Evolutionary conservation across 805 yeast genomes (phyloP).

Genomic region (Yarrowia keelungensis): DNA sequence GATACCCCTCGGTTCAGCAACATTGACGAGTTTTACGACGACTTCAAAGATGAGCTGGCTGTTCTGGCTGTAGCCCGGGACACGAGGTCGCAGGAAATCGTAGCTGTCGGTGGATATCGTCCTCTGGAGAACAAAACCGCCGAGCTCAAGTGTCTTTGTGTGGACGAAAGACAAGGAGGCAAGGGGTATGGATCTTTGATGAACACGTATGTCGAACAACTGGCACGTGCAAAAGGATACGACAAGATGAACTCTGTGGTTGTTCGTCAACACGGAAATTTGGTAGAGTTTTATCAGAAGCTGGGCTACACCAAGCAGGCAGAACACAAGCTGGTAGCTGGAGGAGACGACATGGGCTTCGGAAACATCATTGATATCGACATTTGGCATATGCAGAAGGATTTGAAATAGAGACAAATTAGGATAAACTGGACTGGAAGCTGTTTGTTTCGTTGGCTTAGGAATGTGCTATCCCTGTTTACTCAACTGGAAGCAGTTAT

Average conservation of each 20-base stretch:
- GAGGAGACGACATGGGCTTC: conserved; percentile 23
- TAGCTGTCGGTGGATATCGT: not conserved
- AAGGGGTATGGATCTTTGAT: not conserved
- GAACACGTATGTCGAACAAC: not conserved
- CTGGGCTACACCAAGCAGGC: not conserved
- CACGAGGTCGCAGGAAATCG: not conserved
- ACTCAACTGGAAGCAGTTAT: no score
- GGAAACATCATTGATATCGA: not conserved
- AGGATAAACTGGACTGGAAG: no score
- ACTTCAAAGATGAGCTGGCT: not conserved
- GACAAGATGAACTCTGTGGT: not conserved
- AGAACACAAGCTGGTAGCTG: not conserved
- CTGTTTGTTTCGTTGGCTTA: no score
- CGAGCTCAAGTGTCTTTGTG: conserved; percentile 16
- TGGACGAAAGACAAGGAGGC: not conserved
- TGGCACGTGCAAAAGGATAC: not conserved
- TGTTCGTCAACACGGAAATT: not conserved
- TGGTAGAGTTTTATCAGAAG: not conserved
- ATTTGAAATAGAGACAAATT: not conserved
- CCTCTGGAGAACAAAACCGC: not conserved
- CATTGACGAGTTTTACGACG: not conserved
- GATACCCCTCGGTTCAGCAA: not conserved
- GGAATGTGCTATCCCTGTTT: no score
- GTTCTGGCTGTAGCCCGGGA: not conserved
- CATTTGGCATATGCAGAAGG: conserved; percentile 10